Evolutionary conservation across 805 yeast species (phyloP).

Genomic region (Starmerella apicola): DNA sequence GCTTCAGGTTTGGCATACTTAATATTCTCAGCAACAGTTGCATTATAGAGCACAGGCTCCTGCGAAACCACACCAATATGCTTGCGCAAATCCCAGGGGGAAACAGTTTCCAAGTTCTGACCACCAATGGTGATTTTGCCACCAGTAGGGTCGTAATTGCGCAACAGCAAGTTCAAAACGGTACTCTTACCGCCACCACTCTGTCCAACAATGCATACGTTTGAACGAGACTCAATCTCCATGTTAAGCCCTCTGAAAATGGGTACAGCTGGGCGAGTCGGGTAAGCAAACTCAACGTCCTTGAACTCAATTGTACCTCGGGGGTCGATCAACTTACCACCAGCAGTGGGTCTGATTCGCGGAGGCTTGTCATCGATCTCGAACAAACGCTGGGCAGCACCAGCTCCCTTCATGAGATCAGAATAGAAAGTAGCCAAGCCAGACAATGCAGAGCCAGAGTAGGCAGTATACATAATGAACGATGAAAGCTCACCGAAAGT

Average conservation of each 20-base stretch:
- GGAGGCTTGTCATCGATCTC: slow-evolving; percentile 76
- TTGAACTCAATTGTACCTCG: slow-evolving; percentile 41
- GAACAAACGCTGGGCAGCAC: slow-evolving; percentile 85
- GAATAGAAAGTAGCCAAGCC: slow-evolving; percentile 85
- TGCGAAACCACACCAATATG: slow-evolving; percentile 85
- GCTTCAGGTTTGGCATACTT: slow-evolving; percentile 55
- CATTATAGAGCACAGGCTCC: slow-evolving; percentile 81
- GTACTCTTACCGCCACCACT: slow-evolving; percentile 95
- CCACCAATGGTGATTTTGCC: slow-evolving; percentile 60
- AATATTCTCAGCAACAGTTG: slow-evolving; percentile 72
- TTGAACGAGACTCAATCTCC: slow-evolving; percentile 63
- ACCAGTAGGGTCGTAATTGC: slow-evolving; percentile 66
- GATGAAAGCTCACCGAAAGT: slow-evolving; percentile 83
- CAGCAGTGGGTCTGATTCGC: slow-evolving; percentile 51
- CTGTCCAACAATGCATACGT: slow-evolving; percentile 92
- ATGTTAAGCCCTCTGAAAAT: slow-evolving; percentile 54
- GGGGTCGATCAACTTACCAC: slow-evolving; percentile 34
- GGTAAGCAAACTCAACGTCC: slow-evolving; percentile 61
- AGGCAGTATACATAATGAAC: slow-evolving; percentile 90
- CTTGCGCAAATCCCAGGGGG: slow-evolving; percentile 59
- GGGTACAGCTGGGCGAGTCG: slow-evolving; percentile 62
- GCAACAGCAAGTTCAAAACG: slow-evolving; percentile 58
- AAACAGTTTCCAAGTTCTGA: slow-evolving; percentile 48
- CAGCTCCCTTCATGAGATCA: slow-evolving; percentile 93
- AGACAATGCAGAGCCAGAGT: slow-evolving; percentile 84